Base-by-base conservation (phyloP, 192 early-diverging fungal species). In the Coemansia guatemalensis region DNA sequence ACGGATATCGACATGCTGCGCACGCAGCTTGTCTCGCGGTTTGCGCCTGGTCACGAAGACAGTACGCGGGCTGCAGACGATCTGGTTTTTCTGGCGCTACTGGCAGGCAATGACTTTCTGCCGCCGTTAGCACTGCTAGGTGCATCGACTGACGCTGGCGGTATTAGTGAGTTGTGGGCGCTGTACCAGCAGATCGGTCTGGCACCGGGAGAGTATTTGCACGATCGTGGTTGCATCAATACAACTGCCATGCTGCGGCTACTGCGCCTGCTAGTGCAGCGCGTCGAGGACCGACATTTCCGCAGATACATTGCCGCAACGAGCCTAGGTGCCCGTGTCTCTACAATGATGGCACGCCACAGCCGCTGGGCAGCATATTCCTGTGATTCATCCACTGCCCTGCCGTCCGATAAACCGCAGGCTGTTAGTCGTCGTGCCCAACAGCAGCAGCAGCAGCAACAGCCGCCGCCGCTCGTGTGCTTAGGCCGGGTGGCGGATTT, bases 31-130 rank as follows among this genome's bases (percentile, higher is more conserved):
- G 67, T 90, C 70, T 84, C 90, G 64, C 89, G 94, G 61, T 84
- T 95, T 6, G 83, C 86, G 25, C 69, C 92, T 20, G 59, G 91
- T 24, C 83, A 90, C 39, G 29, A 50, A 89, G 95, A 63, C 73
- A 93, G 27, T 84, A 89, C 62, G 74, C 85, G 27, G 93, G 92
- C 69, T 83, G 21, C 32, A 9, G 97, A 99, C 70, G 96, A 99
- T 56, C 95, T 95, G 77, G 89, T 98, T 2, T 86, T 99, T 21
- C 76, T 98, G 66, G 88, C 90, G 58, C 85, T 97, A 59, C 95
- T 99, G 73, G 87, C 95, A 12, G 96, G 96, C 35, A 96, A 96
- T 67, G 96, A 99, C 82, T 97, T 96, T 81, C 67, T 99, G 61
- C 96, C 96, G 3, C 65, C 77, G 3, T 47, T 63, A 18, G 25